These are phyloP conservation scores for Metarhizium album DNA, from an alignment of 2,329 filamentous ascomycete species.

Conservation along the genomic window DNA sequence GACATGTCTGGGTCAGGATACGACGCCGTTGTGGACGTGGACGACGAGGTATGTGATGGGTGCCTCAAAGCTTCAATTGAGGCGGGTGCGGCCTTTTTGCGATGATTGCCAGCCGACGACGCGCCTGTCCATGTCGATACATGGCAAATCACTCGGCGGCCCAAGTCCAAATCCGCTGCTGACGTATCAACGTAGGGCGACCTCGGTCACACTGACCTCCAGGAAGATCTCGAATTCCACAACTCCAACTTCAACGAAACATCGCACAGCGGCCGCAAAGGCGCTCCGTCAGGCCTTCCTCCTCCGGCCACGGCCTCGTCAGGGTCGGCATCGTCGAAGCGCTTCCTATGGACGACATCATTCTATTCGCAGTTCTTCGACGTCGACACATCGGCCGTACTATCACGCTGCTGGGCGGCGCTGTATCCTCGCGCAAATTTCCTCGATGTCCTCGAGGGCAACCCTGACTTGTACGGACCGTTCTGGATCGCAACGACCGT, in stretches of 20 bases:
- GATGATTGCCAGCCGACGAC: background rate
- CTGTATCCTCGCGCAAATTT: constrained; percentile 89
- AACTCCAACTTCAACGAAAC: constrained; percentile 70
- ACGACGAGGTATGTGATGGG: constrained; percentile 64
- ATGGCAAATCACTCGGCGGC: background rate
- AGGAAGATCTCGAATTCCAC: constrained; percentile 99
- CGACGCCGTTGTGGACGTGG: constrained; percentile 95
- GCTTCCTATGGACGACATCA: constrained; percentile 80
- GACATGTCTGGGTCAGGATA: constrained; percentile 77
- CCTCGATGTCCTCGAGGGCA: constrained; percentile 91
- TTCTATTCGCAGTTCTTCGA: constrained; percentile 99
- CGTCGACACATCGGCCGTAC: constrained; percentile 84
- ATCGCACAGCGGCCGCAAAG: constrained; percentile 37
- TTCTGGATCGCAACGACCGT: constrained; percentile 99
- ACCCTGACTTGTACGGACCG: constrained; percentile 91
- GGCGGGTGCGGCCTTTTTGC: background rate
- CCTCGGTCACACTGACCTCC: constrained; percentile 92
- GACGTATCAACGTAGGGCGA: constrained; percentile 57
- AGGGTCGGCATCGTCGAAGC: constrained; percentile 49
- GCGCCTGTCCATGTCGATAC: background rate
- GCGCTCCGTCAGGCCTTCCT: constrained; percentile 40
- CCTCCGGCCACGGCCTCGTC: constrained; percentile 43
- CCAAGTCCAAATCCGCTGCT: background rate
- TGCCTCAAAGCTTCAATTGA: background rate
- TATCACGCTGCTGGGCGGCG: constrained; percentile 78